Conservation (phyloP, 2,329 filamentous ascomycete species). For the Paecilomyces fulvus region DNA sequence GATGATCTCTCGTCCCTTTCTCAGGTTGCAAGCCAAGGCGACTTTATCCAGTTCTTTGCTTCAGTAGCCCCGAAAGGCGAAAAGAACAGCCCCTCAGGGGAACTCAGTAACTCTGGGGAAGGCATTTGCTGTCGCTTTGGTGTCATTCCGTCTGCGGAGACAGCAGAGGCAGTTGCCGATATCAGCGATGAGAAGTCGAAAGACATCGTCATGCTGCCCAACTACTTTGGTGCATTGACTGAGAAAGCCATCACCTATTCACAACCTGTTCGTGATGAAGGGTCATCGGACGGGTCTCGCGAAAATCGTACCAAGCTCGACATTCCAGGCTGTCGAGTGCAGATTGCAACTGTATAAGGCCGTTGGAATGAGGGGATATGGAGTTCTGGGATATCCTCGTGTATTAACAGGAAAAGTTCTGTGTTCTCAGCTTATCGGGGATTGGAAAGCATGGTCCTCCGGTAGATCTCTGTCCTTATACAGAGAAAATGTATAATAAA, state of each 20-base stretch:
- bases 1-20: constrained; percentile 30
- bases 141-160: constrained; percentile 21
- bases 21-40: constrained; percentile 28
- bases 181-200: constrained; percentile 3
- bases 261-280: neutral
- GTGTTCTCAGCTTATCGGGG: neutral
- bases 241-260: constrained; percentile 29
- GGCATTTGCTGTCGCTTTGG: constrained; percentile 23
- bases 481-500: neutral
- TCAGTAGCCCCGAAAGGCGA: constrained; percentile 15
- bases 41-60: constrained; percentile 35
- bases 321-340: constrained; percentile 24
- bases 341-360: constrained; percentile 10
- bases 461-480: neutral
- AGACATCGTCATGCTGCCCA: constrained; percentile 16
- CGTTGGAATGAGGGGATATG: neutral
- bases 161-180: neutral
- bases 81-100: neutral
- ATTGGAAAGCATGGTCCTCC: neutral
- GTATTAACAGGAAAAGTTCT: neutral
- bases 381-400: neutral
- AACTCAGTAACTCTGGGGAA: constrained; percentile 1
- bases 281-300: neutral
- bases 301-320: constrained; percentile 23
- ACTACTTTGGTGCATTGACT: constrained; percentile 31